Evolutionary conservation across 306 rosid genomes (phyloP), one percentile per base, ranked within the genome.

Genomic region (Vicia sativa): DNA sequence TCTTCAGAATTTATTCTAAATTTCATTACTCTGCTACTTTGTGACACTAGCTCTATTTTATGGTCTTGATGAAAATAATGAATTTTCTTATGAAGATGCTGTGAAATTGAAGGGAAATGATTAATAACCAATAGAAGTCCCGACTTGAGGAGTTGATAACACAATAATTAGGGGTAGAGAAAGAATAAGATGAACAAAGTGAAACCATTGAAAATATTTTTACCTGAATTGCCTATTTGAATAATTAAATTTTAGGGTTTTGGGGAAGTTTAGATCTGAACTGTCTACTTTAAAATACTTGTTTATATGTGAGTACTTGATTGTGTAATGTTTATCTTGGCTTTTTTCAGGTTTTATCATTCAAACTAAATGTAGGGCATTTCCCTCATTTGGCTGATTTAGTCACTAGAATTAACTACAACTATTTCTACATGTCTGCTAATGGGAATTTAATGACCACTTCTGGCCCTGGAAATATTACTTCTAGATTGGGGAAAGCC

Each of bases 311-410:
- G 48, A 44, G 44, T 57, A 15, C 70, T 34, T 34, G 45, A 67
- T 18, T 18, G 63, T 58, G 6, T 43, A 42, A 54, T 62, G 60
- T 55, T 70, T 45, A 29, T 75, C 54, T 23, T 56, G 80, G 56
- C 25, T 41, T 54, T 80, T 82, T 83, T 48, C 91, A 92, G 98
- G 93, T 93, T 70, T 86, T 93, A 59, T 93, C 97, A 12, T 86
- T 88, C 96, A 93, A 88, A 83, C 87, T 93, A 45, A 93, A 93
- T 60, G 93, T 93, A 41, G 98, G 98, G 25, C 89, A 90, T 85
- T 93, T 93, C 41, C 98, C 98, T 59, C 97, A 93, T 82, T 78
- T 93, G 76, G 98, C 96, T 58, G 98, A 93, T 79, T 79, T 93
- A 83, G 97, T 93, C 56, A 90, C 97, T 23, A 80, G 98, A 77